Evolutionary conservation across 768 basidiomycete genomes (phyloP).

Genomic region (Boletus sensibilis): DNA sequence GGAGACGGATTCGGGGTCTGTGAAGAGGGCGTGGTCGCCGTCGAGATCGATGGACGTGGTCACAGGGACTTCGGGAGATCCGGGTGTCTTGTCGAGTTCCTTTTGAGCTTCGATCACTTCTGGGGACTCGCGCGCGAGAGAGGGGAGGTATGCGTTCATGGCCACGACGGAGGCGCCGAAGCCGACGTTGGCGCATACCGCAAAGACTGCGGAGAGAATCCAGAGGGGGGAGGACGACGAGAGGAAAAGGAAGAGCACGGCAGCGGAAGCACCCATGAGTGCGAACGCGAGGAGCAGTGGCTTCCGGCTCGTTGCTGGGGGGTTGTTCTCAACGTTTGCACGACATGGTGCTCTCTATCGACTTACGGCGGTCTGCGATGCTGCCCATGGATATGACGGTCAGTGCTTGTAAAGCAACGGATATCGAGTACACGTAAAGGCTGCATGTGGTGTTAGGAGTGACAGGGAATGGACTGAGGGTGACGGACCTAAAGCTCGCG

Average conservation of each 20-base stretch:
- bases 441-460: constrained; percentile 37
- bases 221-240: constrained; percentile 71
- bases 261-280: constrained; percentile 62
- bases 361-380: constrained; percentile 86
- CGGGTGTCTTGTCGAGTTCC: constrained; percentile 23
- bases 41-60: constrained; percentile 15
- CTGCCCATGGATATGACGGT: constrained; percentile 93
- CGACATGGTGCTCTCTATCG: too few species aligned
- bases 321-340: not conserved
- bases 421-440: constrained; percentile 83
- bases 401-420: constrained; percentile 88
- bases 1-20: constrained; percentile 29
- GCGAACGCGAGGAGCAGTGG: constrained; percentile 76
- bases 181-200: constrained; percentile 76
- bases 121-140: constrained; percentile 62
- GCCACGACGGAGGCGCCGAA: constrained; percentile 88
- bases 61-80: not conserved
- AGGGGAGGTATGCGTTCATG: constrained; percentile 85
- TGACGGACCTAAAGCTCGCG: constrained; percentile 79
- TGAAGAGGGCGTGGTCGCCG: not conserved
- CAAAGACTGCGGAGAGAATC: constrained; percentile 65
- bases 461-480: not conserved
- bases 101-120: constrained; percentile 48
- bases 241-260: constrained; percentile 69
- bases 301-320: constrained; percentile 68